phyloP scores from a whole-genome alignment of 306 rosid genomes.

The Alnus glutinosa region DNA sequence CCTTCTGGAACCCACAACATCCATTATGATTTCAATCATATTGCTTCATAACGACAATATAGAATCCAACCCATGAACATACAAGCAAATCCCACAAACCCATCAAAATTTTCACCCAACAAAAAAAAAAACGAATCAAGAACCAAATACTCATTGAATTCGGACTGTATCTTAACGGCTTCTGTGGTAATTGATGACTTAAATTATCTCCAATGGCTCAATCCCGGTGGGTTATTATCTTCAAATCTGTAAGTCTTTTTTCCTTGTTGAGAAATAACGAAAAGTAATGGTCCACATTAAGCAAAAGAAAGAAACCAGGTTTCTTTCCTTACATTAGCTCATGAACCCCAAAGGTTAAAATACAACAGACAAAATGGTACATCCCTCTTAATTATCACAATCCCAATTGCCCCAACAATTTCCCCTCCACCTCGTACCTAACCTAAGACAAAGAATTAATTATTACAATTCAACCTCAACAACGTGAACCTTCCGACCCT shows the following conservation, averaged over 20 bases:
- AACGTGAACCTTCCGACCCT: constrained; percentile 45
- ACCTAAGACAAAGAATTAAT: constrained; percentile 8
- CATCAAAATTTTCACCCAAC: background rate
- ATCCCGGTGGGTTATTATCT: too few species aligned
- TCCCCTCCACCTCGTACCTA: background rate
- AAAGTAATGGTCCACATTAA: background rate
- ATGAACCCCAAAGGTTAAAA: background rate
- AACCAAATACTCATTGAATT: too few species aligned
- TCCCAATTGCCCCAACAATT: background rate
- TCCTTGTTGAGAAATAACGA: too few species aligned
- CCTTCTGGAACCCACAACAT: constrained; percentile 29
- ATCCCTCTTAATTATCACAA: background rate
- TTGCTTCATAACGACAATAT: background rate
- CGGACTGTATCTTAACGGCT: too few species aligned
- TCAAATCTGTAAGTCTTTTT: too few species aligned
- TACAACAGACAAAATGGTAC: background rate
- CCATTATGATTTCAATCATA: background rate
- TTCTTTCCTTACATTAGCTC: background rate
- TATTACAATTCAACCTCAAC: constrained; percentile 60
- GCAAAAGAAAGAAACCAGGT: background rate
- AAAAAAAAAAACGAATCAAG: too few species aligned
- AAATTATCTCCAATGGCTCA: too few species aligned
- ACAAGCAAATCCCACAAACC: background rate
- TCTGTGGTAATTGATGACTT: too few species aligned
- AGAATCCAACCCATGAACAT: background rate